Conservation (phyloP, 1,284 basidiomycete species). For the Cryptococcus neoformans region DNA sequence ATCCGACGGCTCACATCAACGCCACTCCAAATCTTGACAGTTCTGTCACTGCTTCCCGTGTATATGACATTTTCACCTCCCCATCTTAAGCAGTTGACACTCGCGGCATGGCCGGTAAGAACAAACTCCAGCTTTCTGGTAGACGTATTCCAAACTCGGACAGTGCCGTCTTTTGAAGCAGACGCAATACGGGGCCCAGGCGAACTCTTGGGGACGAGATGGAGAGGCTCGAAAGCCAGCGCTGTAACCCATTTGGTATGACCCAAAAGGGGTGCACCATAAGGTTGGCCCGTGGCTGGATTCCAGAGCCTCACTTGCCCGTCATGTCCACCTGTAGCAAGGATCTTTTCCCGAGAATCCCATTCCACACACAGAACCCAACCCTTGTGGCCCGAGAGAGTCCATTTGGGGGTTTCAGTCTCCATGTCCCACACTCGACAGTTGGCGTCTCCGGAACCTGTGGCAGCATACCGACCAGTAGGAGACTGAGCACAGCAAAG, state of each 20-base stretch:
- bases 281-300: slow-evolving; percentile 76
- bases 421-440: slow-evolving; percentile 92
- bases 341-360: slow-evolving; percentile 84
- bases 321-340: slow-evolving; percentile 90
- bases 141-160: slow-evolving; percentile 79
- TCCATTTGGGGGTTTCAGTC: slow-evolving; percentile 88
- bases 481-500: slow-evolving; percentile 95
- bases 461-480: slow-evolving; percentile 84
- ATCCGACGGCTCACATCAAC: slow-evolving; percentile 55
- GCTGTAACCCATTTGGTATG: slow-evolving; percentile 97
- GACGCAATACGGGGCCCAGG: slow-evolving; percentile 81
- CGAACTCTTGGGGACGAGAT: slow-evolving; percentile 62
- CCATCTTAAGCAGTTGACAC: slow-evolving; percentile 95
- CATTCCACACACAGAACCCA: slow-evolving; percentile 98
- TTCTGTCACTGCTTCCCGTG: slow-evolving; percentile 90
- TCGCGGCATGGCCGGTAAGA: slow-evolving; percentile 89
- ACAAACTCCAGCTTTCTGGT: slow-evolving; percentile 75
- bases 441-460: slow-evolving; percentile 92
- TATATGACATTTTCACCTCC: slow-evolving; percentile 88
- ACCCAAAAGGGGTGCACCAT: slow-evolving; percentile 81
- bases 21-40: slow-evolving; percentile 91
- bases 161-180: slow-evolving; percentile 93
- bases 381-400: slow-evolving; percentile 71
- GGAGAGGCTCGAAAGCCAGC: slow-evolving; percentile 95
- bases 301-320: slow-evolving; percentile 89